Evolutionary conservation across 2,329 filamentous ascomycete genomes (phyloP).

Genomic region (Aspergillus arachidicola): DNA sequence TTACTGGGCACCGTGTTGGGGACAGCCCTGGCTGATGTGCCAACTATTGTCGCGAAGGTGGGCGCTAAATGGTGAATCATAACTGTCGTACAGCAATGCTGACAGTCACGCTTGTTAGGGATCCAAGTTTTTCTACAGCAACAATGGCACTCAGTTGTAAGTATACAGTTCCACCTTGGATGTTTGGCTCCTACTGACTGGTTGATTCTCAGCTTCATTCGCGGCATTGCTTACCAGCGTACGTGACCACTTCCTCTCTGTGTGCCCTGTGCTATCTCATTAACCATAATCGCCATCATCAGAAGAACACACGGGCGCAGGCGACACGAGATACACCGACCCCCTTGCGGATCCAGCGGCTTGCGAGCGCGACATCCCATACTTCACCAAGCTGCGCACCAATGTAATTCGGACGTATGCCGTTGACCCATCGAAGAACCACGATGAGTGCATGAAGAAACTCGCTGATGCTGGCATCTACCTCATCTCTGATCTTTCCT

Average conservation of each 20-base stretch:
- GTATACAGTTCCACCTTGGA: not conserved
- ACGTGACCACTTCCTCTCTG: slow-evolving; percentile 24
- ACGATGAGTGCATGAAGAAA: slow-evolving; percentile 80
- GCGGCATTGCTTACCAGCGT: slow-evolving; percentile 91
- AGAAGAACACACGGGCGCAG: slow-evolving; percentile 52
- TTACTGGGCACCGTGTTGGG: not conserved
- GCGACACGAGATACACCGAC: slow-evolving; percentile 61
- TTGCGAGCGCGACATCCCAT: slow-evolving; percentile 85
- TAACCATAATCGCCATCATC: slow-evolving; percentile 41
- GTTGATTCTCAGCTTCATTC: slow-evolving; percentile 65
- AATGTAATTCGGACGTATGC: slow-evolving; percentile 97
- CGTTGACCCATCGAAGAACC: slow-evolving; percentile 76
- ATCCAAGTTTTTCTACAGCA: slow-evolving; percentile 3
- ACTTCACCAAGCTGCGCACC: slow-evolving; percentile 75
- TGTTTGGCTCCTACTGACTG: not conserved
- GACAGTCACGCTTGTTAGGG: not conserved
- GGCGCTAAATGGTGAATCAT: not conserved
- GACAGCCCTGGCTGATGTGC: not conserved
- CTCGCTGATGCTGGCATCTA: slow-evolving; percentile 89
- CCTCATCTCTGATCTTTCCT: slow-evolving; percentile 85
- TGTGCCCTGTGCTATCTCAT: not conserved
- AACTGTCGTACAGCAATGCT: not conserved
- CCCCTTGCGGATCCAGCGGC: slow-evolving; percentile 71
- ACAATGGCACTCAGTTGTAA: slow-evolving; percentile 2
- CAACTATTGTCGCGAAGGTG: not conserved